These are phyloP conservation scores for Eutrema japonicum DNA, from an alignment of 345 rosid genomes.

Conservation along the genomic window DNA sequence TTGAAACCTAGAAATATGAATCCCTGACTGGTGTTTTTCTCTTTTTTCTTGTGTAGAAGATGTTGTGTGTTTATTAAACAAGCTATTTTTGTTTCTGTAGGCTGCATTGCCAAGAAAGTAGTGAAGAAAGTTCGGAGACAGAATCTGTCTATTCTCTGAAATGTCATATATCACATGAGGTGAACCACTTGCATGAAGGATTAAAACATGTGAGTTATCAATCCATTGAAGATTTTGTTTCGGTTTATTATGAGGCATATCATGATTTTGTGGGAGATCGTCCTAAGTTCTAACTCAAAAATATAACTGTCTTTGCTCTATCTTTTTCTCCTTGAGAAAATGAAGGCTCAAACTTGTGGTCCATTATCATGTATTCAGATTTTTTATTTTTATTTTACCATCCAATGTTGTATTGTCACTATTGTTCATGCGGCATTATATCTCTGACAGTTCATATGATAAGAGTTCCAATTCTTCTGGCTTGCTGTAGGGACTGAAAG, in stretches of 20 bases:
- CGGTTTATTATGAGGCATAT: neutral
- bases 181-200: slow-evolving; percentile 98
- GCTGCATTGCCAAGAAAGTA: slow-evolving; percentile 90
- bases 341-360: slow-evolving; percentile 5
- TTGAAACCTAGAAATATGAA: slow-evolving; percentile 4
- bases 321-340: neutral
- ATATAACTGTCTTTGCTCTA: neutral
- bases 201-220: slow-evolving; percentile 72
- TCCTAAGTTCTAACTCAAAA: neutral
- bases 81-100: slow-evolving; percentile 42
- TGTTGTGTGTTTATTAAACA: neutral
- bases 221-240: slow-evolving; percentile 23
- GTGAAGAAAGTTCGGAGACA: slow-evolving; percentile 56
- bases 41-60: neutral
- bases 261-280: neutral
- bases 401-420: slow-evolving; percentile 4
- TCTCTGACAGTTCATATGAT: neutral
- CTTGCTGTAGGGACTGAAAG: slow-evolving; percentile 72
- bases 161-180: slow-evolving; percentile 97
- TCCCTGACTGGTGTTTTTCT: neutral
- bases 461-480: slow-evolving; percentile 12
- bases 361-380: neutral
- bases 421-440: neutral
- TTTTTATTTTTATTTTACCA: neutral
- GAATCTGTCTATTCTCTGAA: slow-evolving; percentile 88